Base-by-base conservation (phyloP, 805 yeast genomes). In the Osmozyma mogii region DNA sequence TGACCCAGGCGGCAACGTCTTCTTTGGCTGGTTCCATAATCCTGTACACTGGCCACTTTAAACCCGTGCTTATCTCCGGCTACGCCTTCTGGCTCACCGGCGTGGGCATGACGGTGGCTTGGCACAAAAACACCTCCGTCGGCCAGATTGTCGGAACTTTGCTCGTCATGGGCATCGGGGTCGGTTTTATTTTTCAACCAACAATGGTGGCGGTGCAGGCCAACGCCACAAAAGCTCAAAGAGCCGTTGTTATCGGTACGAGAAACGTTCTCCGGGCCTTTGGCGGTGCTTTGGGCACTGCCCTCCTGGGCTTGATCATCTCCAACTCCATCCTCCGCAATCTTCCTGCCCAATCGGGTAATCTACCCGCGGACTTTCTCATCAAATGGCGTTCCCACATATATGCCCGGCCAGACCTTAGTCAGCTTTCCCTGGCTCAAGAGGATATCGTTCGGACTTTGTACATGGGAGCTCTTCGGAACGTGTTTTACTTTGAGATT, bases 281-380 rank as follows among this genome's bases (percentile, higher is more conserved):
- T 33, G 83, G 82, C 10, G 78, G 78, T n/a, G 65, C 80, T 1
- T 52, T 72, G 16, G 81, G 82, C 0, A 54, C 74, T 21, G 78
- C 80, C 1, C 49, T 69, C 7, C 47, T 58, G 15, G 58, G 69
- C 1, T 49, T 60, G 10, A 57, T 59, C 17, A 50, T 61, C 12
- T 51, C 62, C 32, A 64, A 61, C 36, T 42, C 61, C 1, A 10
- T 22, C 6, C 9, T 22, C 12, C 24, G 11, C 13, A 6, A 22
- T 6, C n/a, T 22, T 18, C 21, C 10, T 8, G 9, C 10, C 21
- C 8, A 18, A 18, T 8, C 8, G 8, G 8, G 9, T 8, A 10
- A 8, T 18, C 10, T 18, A 18, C 21, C 21, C 8, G 21, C 21
- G 10, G 21, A 18, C 8, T 18, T 18, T 18, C 21, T 18, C 9